Percentiles rank a stretch among this genome's conserved stretches.
These are phyloP conservation scores for Tuber magnatum DNA, from an alignment of 495 filamentous ascomycete genomes.

Conservation along the genomic window DNA sequence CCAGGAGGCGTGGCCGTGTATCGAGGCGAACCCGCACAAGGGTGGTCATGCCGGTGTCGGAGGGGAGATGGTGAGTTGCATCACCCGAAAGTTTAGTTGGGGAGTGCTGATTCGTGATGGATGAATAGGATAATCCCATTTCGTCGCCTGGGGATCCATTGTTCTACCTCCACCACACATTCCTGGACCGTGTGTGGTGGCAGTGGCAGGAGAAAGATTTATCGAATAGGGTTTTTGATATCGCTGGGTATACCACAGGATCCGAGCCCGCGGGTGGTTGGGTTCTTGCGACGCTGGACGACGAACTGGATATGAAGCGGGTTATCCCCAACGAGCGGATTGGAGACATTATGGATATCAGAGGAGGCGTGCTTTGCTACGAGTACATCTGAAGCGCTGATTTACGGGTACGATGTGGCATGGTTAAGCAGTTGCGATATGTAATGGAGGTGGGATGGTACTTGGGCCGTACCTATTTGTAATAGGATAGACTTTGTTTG, in stretches of 20 bases:
- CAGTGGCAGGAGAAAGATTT: conserved; percentile 46
- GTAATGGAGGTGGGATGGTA: neutral
- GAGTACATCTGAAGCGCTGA: conserved; percentile 12
- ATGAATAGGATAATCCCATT: conserved; percentile 21
- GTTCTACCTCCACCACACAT: conserved; percentile 50
- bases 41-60: conserved; percentile 45
- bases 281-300: conserved; percentile 23
- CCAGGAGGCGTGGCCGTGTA: conserved; percentile 41
- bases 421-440: neutral
- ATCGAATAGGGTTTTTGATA: conserved; percentile 12
- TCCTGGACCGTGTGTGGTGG: conserved; percentile 49
- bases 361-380: conserved; percentile 25
- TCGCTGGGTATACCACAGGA: conserved; percentile 32
- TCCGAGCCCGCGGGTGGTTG: conserved; percentile 13
- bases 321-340: conserved; percentile 28
- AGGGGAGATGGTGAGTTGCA: conserved; percentile 34
- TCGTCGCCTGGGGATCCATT: conserved; percentile 44
- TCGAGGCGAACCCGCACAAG: conserved; percentile 43
- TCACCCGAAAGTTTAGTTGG: no score
- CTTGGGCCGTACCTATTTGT: neutral
- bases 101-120: neutral
- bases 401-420: neutral
- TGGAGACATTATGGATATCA: conserved; percentile 38
- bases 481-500: neutral
- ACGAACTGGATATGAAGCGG: conserved; percentile 35